These are phyloP conservation scores for Leishmania martiniquensis DNA, from an alignment of 208 protist species.

Conservation along the genomic window DNA sequence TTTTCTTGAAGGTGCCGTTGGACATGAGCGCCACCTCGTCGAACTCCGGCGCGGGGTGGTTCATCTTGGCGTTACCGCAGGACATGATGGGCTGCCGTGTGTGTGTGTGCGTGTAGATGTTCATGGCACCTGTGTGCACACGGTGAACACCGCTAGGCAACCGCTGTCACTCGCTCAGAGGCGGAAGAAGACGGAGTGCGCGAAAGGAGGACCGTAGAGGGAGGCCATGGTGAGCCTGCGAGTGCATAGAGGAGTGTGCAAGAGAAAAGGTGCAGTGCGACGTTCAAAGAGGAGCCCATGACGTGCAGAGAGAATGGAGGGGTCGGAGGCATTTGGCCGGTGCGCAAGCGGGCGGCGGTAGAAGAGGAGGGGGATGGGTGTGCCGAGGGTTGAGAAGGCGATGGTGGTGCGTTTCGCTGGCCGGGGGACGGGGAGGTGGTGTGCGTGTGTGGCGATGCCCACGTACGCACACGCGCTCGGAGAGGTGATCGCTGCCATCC, in stretches of 20 bases:
- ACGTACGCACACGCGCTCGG: not conserved
- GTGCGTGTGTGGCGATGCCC: not conserved
- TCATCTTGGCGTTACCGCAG: conserved; percentile 16
- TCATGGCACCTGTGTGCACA: no score
- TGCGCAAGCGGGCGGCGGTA: no score
- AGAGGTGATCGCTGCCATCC: not conserved
- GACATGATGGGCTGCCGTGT: conserved; percentile 3
- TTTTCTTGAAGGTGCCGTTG: conserved; percentile 94
- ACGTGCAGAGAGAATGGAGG: no score
- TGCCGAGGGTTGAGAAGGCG: not conserved
- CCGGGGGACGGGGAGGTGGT: not conserved
- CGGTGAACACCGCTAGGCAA: no score
- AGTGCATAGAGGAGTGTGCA: not conserved
- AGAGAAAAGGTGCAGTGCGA: not conserved
- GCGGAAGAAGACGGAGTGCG: not conserved
- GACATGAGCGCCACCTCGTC: conserved; percentile 91
- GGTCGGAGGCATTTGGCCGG: no score
- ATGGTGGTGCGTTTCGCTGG: not conserved
- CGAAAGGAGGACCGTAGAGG: not conserved
- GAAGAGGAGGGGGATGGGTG: not conserved
- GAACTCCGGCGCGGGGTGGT: conserved; percentile 92
- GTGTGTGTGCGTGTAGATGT: not conserved
- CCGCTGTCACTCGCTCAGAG: not conserved
- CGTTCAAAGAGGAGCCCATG: no score
- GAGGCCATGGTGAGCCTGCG: not conserved